Evolutionary conservation across 1,284 basidiomycete species (phyloP).

Genomic region (Ustilago crameri): DNA sequence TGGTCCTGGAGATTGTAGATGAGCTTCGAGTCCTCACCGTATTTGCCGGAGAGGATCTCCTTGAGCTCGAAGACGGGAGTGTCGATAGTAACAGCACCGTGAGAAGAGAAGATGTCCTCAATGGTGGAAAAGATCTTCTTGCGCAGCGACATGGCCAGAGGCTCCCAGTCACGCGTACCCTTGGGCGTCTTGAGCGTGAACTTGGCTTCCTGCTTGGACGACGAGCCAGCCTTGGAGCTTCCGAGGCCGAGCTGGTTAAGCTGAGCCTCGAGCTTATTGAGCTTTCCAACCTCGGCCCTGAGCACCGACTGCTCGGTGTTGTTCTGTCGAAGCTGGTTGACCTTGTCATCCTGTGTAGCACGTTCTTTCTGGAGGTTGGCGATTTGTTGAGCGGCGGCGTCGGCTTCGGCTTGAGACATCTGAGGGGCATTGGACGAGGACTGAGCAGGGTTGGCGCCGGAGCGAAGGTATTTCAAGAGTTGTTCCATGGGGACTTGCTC

Average conservation of each 20-base stretch:
- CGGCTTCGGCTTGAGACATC: constrained; percentile 26
- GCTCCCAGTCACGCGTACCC: constrained; percentile 96
- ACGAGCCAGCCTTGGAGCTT: constrained; percentile 27
- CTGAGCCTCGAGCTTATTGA: constrained; percentile 57
- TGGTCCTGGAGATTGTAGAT: constrained; percentile 99
- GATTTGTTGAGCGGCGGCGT: constrained; percentile 13
- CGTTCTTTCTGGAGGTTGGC: constrained; percentile 44
- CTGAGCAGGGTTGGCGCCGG: constrained; percentile 6
- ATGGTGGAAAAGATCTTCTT: constrained; percentile 90
- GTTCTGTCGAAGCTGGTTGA: constrained; percentile 52
- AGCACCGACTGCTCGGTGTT: constrained; percentile 47
- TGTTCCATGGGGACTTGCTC: constrained; percentile 30
- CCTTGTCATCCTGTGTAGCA: constrained; percentile 57
- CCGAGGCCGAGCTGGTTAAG: constrained; percentile 48
- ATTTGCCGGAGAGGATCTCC: constrained; percentile 91
- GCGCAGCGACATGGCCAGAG: constrained; percentile 91
- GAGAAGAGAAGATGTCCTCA: constrained; percentile 86
- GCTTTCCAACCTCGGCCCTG: constrained; percentile 49
- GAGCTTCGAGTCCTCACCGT: constrained; percentile 88
- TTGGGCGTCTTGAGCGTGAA: constrained; percentile 70
- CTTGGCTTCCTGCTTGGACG: constrained; percentile 54
- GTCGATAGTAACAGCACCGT: constrained; percentile 91
- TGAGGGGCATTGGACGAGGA: not conserved
- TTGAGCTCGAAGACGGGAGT: constrained; percentile 98
- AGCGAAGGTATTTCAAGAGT: constrained; percentile 21